Percentiles rank a stretch among this genome's conserved stretches.
phyloP scores from a whole-genome alignment of 495 filamentous ascomycete species.

The Rhizodiscina lignyota region DNA sequence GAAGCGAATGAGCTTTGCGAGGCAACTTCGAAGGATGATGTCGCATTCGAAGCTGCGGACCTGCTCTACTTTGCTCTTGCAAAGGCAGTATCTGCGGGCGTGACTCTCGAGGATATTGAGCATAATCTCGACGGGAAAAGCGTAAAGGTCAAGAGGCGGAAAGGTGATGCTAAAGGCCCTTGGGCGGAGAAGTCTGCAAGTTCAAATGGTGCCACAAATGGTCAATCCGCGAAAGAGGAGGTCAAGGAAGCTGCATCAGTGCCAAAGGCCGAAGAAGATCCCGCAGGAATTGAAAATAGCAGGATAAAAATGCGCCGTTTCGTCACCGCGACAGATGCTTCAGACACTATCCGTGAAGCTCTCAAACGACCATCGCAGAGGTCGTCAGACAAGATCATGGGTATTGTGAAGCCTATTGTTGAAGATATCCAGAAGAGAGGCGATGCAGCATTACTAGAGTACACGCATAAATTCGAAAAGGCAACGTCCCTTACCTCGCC shows the following conservation, averaged over 20 bases:
- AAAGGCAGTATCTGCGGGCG: constrained; percentile 68
- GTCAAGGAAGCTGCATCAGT: constrained; percentile 26
- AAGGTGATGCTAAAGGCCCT: constrained; percentile 81
- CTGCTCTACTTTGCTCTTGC: constrained; percentile 90
- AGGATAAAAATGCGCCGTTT: constrained; percentile 73
- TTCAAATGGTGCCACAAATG: constrained; percentile 7
- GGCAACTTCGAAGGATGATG: constrained; percentile 61
- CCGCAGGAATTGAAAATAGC: constrained; percentile 31
- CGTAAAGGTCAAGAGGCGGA: constrained; percentile 77
- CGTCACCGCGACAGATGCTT: constrained; percentile 42
- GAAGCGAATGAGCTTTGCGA: constrained; percentile 89
- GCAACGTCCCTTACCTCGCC: constrained; percentile 78
- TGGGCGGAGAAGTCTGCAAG: constrained; percentile 77
- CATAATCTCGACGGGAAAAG: constrained; percentile 85
- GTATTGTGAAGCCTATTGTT: constrained; percentile 80
- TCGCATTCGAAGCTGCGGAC: constrained; percentile 89
- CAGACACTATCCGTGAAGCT: constrained; percentile 44
- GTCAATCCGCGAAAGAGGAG: constrained; percentile 11
- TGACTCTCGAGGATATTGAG: constrained; percentile 74
- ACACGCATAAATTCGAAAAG: constrained; percentile 95
- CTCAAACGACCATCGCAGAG: constrained; percentile 83
- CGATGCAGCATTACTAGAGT: constrained; percentile 73
- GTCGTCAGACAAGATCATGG: constrained; percentile 77
- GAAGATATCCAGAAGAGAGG: constrained; percentile 64
- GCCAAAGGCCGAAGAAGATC: constrained; percentile 23